A percentile compares a stretch with the other conserved stretches of the same genome.
Evolutionary conservation across 352 stramenopile species (phyloP).

Genomic region (Pythium guiyangense): DNA sequence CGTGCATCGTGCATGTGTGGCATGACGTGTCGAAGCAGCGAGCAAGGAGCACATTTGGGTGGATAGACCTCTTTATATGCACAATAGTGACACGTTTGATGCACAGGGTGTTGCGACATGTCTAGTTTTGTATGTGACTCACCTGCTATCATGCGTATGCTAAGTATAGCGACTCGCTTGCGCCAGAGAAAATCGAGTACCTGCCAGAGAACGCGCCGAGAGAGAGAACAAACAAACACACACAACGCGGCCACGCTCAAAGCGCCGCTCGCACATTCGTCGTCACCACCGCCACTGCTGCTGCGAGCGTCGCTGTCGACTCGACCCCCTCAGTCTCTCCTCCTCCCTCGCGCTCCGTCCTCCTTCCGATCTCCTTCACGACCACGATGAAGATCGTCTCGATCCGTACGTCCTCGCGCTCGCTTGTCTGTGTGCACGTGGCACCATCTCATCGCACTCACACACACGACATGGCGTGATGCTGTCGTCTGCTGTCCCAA

Average conservation of each 20-base stretch:
- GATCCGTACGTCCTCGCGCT: conserved; percentile 44
- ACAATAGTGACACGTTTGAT: too few species aligned
- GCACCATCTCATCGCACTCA: background rate
- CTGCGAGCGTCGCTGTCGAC: background rate
- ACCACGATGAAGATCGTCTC: conserved; percentile 80
- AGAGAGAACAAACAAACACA: background rate
- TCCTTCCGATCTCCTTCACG: background rate
- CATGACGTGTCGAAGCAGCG: too few species aligned
- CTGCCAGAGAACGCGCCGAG: background rate
- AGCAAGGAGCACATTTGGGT: too few species aligned
- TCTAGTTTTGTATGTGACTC: too few species aligned
- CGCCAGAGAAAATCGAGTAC: too few species aligned
- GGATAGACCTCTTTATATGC: too few species aligned
- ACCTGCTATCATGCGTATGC: too few species aligned
- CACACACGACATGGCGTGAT: background rate
- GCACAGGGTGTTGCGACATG: too few species aligned
- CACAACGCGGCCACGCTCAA: background rate
- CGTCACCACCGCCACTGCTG: background rate
- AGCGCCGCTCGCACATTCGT: background rate
- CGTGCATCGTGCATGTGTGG: too few species aligned
- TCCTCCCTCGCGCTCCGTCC: background rate
- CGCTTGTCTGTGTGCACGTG: background rate
- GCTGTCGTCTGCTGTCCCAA: conserved; percentile 10
- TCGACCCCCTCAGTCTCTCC: background rate
- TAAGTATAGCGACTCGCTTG: too few species aligned